phyloP scores from a whole-genome alignment of 1,284 basidiomycete genomes.

The Trichosporon sp. region DNA sequence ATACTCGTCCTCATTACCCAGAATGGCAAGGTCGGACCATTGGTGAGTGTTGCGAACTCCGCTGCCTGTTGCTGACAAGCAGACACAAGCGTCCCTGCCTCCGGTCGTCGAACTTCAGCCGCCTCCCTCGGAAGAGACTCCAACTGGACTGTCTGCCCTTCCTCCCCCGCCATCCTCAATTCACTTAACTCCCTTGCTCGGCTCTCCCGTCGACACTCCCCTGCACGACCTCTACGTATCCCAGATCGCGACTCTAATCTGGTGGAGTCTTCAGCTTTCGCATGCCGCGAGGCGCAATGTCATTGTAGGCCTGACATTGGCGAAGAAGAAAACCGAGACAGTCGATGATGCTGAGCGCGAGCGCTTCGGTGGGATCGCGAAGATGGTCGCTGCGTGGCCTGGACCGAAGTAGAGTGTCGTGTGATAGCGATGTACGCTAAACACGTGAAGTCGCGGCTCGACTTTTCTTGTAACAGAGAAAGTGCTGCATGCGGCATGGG shows the following conservation, averaged over 20 bases:
- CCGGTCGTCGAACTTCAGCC: conserved; percentile 67
- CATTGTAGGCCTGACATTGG: conserved; percentile 50
- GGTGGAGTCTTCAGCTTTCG: conserved; percentile 62
- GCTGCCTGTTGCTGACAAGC: conserved; percentile 21
- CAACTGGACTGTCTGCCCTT: conserved; percentile 63
- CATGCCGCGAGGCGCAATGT: conserved; percentile 41
- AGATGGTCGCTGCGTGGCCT: conserved; percentile 62
- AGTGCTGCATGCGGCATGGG: neutral
- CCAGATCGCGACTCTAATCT: conserved; percentile 82
- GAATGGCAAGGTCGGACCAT: conserved; percentile 75
- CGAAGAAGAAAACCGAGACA: conserved; percentile 59
- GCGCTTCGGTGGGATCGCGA: conserved; percentile 70
- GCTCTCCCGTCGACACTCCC: conserved; percentile 65
- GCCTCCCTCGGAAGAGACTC: conserved; percentile 62
- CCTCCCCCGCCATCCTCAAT: conserved; percentile 73
- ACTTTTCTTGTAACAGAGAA: neutral
- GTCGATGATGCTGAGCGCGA: conserved; percentile 59
- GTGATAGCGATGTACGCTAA: neutral
- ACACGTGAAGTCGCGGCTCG: too few relatives aligned
- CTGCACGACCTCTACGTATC: conserved; percentile 79
- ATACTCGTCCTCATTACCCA: conserved; percentile 81
- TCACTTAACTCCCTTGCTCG: conserved; percentile 74
- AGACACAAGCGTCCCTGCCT: conserved; percentile 83
- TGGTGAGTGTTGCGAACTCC: conserved; percentile 61
- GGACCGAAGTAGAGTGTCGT: conserved; percentile 32